Base-by-base conservation (phyloP, 2,329 filamentous ascomycete species). In the Aureobasidium leucospermi region DNA sequence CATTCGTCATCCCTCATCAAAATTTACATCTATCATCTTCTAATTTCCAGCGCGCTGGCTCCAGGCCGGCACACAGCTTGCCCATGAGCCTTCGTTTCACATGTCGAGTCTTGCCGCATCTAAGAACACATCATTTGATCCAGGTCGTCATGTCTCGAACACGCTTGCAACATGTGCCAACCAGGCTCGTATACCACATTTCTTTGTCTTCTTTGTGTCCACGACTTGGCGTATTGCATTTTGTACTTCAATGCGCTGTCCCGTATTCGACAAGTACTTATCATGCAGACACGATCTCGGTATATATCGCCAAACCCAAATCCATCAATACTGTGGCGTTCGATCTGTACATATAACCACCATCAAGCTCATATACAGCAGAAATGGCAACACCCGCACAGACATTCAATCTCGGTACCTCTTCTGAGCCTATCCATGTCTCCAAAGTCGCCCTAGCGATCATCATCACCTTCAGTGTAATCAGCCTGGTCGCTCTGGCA, bases 381-480 rank as follows among this genome's bases (percentile, higher is more conserved):
- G 38, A 28, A 34, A 48, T 58, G 36, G 16, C 43, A n/a, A 34
- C 38, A 28, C 28, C 38, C 15, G 41, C 28, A n/a, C 8, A 23
- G 8, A 49, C 28, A 11, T 46, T 36, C 19, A 23, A 41, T 8
- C 36, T 53, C 43, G 38, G 15, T 6, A 42, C 52, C 36, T 48
- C 43, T 28, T 32, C 60, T 28, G 39, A 47, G 16, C 48, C 47
- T 23, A 48, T 61, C 28, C 46, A 42, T 23, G 43, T 64, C 29
- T 47, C 38, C 31, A 57, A 58, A 36, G 45, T 41, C 28, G 62
- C 61, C 16, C 36, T 64, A 11, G 57, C 57, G 9, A 46, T 57
- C 38, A 55, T 63, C 42, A 42, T 60, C 36, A 47, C 61, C 28
- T 46, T 59, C 46, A 28, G 53, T n/a, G 29, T 63, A 11, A 31